Percentiles rank a stretch among this genome's conserved stretches.
phyloP scores from a whole-genome alignment of 441 rosid species.

The Arabidopsis lyrata region DNA sequence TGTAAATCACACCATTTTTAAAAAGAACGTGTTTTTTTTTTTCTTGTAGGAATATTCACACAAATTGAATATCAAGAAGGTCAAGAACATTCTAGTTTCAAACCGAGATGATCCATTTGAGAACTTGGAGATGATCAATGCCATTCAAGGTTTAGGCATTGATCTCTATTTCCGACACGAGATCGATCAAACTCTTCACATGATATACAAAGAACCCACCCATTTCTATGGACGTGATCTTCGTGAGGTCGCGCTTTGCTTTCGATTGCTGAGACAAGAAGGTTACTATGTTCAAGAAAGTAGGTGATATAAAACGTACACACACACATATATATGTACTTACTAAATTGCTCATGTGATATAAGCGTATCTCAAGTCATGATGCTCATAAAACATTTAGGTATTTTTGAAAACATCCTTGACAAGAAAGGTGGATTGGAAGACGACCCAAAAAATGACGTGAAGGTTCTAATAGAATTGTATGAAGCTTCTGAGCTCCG shows the following conservation, averaged over 20 bases:
- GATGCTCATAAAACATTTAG: constrained; percentile 39
- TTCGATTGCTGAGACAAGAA: constrained; percentile 66
- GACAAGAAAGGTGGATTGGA: constrained; percentile 42
- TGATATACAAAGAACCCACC: constrained; percentile 21
- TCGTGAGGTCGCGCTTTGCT: constrained; percentile 53
- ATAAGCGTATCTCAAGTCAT: neutral
- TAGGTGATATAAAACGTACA: constrained; percentile 16
- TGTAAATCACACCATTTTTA: neutral
- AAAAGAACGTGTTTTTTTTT: neutral
- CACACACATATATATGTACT: neutral
- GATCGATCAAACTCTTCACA: constrained; percentile 49
- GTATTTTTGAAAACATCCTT: constrained; percentile 49
- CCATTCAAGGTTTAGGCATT: constrained; percentile 57
- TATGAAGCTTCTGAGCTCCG: constrained; percentile 45
- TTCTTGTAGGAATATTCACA: constrained; percentile 25
- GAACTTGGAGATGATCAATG: constrained; percentile 54
- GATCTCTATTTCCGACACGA: constrained; percentile 48
- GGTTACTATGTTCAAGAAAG: constrained; percentile 56
- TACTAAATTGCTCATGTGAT: neutral
- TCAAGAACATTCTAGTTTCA: constrained; percentile 29
- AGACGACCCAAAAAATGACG: constrained; percentile 33
- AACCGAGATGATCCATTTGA: constrained; percentile 31
- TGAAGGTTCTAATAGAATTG: constrained; percentile 46
- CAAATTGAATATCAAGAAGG: constrained; percentile 23
- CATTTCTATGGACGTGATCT: constrained; percentile 34